Base-by-base conservation (phyloP, 768 basidiomycete species). In the Macrolepiota dolichaula region DNA sequence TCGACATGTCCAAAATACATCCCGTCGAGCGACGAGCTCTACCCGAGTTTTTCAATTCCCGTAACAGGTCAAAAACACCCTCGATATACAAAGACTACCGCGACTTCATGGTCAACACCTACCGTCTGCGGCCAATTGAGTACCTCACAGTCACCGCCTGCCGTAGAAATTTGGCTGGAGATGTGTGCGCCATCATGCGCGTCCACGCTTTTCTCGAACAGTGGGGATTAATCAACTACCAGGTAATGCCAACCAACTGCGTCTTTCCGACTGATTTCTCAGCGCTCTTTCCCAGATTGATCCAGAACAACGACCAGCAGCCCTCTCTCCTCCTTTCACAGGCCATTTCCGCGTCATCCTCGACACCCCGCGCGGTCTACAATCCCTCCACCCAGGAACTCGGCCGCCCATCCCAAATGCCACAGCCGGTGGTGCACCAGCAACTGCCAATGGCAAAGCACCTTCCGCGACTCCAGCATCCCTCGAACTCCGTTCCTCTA, bases 51-150 rank as follows among this genome's bases (percentile, higher is more conserved):
- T 99, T 99, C 85, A 95, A 94, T 72, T 92, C 91, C 49, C 83
- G 94, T 56, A 98, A 98, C 73, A 78, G 96, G 59, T 91, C 88
- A 63, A 99, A 99, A 77, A 97, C 96, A 1, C 96, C 97, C 0
- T 82, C 92, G 19, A 94, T 98, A 63, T 99, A 98, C 81, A 98
- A 98, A 74, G 96, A 99, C 72, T 99, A 99, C 70, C 87, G 97
- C 62, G 96, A 99, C 80, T 99, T 99, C 67, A 99, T 99, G 96
- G 86, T 99, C 73, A 98, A 99, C 77, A 95, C 97, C 1, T 98
- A 98, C 74, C 83, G 97, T 54, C 81, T 99, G 40, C 83, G 97
- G 54, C 97, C 97, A 1, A 84, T 84, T 24, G 97, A 99, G 72
- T 99, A 99, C 68, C 82, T 99, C 61, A 99, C 97, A 17, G 92